Evolutionary conservation across 2,329 filamentous ascomycete species (phyloP).

Genomic region (Penicillium glabrum): DNA sequence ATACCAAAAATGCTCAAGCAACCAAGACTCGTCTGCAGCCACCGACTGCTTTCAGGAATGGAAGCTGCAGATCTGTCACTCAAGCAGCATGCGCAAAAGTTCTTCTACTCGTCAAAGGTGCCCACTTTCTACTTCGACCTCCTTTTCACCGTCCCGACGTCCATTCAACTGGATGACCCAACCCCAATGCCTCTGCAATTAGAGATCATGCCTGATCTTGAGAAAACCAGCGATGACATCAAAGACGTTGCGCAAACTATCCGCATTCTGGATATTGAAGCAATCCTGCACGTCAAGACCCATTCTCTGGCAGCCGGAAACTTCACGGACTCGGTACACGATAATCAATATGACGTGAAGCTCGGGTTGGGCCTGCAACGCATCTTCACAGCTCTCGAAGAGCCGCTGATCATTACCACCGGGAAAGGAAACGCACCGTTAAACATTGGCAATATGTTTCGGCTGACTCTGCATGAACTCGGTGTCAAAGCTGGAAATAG

Average conservation of each 20-base stretch:
- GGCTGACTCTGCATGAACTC: constrained; percentile 10
- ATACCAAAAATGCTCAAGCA: neutral
- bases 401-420: constrained; percentile 8
- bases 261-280: neutral
- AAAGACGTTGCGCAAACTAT: constrained; percentile 9
- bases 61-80: constrained; percentile 30
- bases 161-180: constrained; percentile 23
- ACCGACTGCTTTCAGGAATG: constrained; percentile 34
- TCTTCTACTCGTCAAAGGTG: constrained; percentile 36
- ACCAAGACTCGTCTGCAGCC: constrained; percentile 16
- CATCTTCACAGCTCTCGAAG: constrained; percentile 7
- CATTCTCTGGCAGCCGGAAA: neutral
- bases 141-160: constrained; percentile 24
- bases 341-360: neutral
- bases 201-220: constrained; percentile 2
- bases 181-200: constrained; percentile 14
- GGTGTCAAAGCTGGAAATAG: constrained; percentile 5
- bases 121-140: constrained; percentile 31
- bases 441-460: constrained; percentile 14
- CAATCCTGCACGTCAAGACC: neutral
- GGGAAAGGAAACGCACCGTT: constrained; percentile 11
- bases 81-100: constrained; percentile 32
- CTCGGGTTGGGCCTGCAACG: constrained; percentile 5
- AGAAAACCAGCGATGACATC: constrained; percentile 11
- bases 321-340: neutral